Base-by-base conservation (phyloP, 1,139 yeast species). In the Oligophagozyma castellii region DNA sequence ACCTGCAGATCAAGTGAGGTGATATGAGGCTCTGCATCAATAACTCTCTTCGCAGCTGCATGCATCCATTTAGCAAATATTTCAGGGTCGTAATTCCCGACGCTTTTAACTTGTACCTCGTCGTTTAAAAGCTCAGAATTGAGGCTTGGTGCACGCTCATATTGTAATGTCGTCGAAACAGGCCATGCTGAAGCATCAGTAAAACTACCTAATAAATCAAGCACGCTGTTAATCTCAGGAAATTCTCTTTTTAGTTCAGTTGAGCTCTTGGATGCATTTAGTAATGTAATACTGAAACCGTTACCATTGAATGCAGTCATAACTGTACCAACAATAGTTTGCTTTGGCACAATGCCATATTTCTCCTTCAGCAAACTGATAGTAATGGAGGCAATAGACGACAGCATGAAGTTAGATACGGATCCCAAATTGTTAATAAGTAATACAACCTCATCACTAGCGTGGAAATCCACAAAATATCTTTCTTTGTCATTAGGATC, bases 251-350 rank as follows among this genome's bases (percentile, higher is more conserved):
- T 29, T 5, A 50, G 30, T 12, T 52, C 48, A 4, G 56, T 50
- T 6, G 63, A 54, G 5, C 70, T 63, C 24, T 64, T 63, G 1
- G 80, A 55, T 27, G 69, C 70, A 47, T 80, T 81, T 42, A 83
- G 59, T 31, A 83, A 59, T 3, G 94, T 78, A 34, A 83, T 65
- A 19, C 92, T 75, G 53, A 83, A 80, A 1, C 95, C 95, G n/a
- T 92, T 89, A 10, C 93, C 83, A 49, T 78, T 80, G 39, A 83
- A 67, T 1, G 94, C 83, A 2, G 95, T 78, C 49, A 80, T 84
- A 48, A 78, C 73, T 26, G 83, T 72, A 26, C 93, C 83, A 2
- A 73, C 67, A 33, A 73, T 66, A 7, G 74, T 65, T 43, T 93
- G 65, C 22, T 59, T 64, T 4, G 94, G 94, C 12, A 48, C 51